These are phyloP conservation scores for Cenchrus fungigraminus DNA, from an alignment of 176 grass and related monocot species.

Conservation along the genomic window DNA sequence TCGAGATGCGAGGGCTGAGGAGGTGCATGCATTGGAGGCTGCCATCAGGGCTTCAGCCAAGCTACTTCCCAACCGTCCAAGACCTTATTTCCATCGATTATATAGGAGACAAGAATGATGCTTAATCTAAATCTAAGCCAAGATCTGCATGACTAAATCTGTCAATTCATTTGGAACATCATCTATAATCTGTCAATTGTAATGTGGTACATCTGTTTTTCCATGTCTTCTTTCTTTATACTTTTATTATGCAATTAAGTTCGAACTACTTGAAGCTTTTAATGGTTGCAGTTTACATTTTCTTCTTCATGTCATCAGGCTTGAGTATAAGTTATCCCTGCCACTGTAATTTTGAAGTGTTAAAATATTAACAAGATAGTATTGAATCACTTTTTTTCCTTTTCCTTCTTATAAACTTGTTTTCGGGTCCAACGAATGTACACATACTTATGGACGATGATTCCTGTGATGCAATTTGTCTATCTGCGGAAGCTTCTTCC, in stretches of 20 bases:
- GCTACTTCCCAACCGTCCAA: not conserved
- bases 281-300: not conserved
- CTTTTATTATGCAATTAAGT: not conserved
- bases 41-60: not conserved
- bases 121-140: not conserved
- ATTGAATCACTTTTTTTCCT: no score
- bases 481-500: not conserved
- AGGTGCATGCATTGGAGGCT: not conserved
- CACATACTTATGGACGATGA: no score
- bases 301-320: not conserved
- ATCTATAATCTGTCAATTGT: not conserved
- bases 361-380: no score
- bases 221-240: not conserved
- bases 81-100: not conserved
- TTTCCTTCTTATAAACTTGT: no score
- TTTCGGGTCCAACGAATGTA: no score
- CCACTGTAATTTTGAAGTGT: no score
- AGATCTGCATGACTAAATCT: not conserved
- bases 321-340: no score
- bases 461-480: no score
- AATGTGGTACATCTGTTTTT: not conserved
- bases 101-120: not conserved
- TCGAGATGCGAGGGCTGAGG: not conserved
- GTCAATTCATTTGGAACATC: not conserved
- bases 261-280: not conserved